Evolutionary conservation across 78 protist genomes (phyloP).

Genomic region (Thecamonas trahens): DNA sequence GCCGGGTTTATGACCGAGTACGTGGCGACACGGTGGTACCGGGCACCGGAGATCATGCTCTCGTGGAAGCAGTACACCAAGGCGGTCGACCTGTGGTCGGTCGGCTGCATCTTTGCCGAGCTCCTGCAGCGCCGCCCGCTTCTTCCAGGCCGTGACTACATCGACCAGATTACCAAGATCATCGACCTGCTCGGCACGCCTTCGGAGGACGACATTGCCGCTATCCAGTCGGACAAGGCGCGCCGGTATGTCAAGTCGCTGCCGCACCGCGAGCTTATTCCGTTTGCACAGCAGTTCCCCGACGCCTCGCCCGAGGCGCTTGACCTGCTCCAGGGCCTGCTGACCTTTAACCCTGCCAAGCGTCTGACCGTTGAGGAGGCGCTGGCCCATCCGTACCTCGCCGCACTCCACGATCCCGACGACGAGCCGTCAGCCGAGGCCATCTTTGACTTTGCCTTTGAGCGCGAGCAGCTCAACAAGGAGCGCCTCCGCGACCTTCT

Average conservation of each 20-base stretch:
- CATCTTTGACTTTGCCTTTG: conserved; percentile 27
- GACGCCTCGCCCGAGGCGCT: conserved; percentile 29
- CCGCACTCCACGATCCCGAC: conserved; percentile 31
- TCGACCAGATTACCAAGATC: conserved; percentile 70
- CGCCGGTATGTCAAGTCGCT: background rate
- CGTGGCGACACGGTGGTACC: conserved; percentile 95
- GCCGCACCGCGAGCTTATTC: too few species aligned
- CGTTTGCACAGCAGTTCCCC: conserved; percentile 40
- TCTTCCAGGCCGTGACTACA: conserved; percentile 53
- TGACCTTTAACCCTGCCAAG: conserved; percentile 79
- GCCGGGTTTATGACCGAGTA: conserved; percentile 64
- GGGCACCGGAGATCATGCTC: conserved; percentile 89
- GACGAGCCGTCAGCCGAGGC: conserved; percentile 52
- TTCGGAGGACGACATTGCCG: conserved; percentile 61
- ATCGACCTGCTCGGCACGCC: conserved; percentile 73
- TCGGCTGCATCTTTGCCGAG: conserved; percentile 81
- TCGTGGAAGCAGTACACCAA: conserved; percentile 58
- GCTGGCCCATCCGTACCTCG: conserved; percentile 69
- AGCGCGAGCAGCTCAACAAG: background rate
- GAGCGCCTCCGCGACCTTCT: background rate
- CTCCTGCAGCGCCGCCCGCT: conserved; percentile 52
- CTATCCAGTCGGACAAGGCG: background rate
- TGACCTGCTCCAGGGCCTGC: conserved; percentile 77
- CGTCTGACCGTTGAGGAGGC: conserved; percentile 69
- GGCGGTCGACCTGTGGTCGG: conserved; percentile 74